phyloP scores from a whole-genome alignment of 192 early-diverging fungal genomes.

The Coemansia sp. region DNA sequence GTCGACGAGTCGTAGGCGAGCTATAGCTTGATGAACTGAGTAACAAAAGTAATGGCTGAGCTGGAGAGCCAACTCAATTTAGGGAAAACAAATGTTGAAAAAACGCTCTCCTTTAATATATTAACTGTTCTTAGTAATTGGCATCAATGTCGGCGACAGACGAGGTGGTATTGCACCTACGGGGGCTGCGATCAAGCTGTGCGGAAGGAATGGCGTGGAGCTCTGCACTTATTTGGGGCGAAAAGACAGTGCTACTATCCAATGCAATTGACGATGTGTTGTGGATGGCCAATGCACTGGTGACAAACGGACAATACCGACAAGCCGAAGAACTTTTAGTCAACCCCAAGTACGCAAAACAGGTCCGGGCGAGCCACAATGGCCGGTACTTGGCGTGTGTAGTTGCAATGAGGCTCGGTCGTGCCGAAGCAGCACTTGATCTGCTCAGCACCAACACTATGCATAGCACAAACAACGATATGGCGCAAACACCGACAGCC shows the following conservation, averaged over 20 bases:
- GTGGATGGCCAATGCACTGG: constrained; percentile 48
- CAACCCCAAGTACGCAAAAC: constrained; percentile 16
- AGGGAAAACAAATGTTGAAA: too few species aligned
- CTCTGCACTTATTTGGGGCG: constrained; percentile 49
- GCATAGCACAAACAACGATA: background rate
- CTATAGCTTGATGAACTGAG: too few species aligned
- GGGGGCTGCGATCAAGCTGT: constrained; percentile 36
- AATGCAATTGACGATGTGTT: constrained; percentile 35
- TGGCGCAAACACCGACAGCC: background rate
- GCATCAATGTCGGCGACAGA: background rate
- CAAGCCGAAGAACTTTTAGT: constrained; percentile 49
- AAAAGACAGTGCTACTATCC: constrained; percentile 39
- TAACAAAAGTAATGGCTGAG: too few species aligned
- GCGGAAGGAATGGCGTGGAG: constrained; percentile 45
- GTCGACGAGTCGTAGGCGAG: too few species aligned
- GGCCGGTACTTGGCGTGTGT: constrained; percentile 47
- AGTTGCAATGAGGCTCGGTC: constrained; percentile 45
- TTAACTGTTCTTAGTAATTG: too few species aligned
- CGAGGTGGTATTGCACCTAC: constrained; percentile 37
- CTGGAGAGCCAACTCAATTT: too few species aligned
- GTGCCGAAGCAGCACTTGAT: constrained; percentile 49
- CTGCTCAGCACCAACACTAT: constrained; percentile 18
- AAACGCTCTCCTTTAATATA: too few species aligned
- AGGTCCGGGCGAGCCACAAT: constrained; percentile 15
- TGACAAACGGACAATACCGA: constrained; percentile 50